Conservation (phyloP, 768 basidiomycete genomes). For the Lactarius deliciosus region DNA sequence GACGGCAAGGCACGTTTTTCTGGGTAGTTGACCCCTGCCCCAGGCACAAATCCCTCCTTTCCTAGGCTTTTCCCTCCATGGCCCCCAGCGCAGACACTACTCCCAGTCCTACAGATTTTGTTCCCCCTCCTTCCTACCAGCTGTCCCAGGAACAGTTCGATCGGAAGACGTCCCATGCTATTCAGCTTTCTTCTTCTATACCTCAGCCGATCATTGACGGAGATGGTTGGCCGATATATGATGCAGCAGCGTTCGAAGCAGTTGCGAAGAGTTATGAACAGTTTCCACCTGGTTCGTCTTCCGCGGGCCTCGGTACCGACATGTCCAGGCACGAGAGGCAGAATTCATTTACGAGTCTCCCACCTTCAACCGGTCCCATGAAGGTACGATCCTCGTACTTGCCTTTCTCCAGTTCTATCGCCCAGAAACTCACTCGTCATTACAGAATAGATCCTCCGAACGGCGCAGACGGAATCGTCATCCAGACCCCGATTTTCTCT, state of each 20-base stretch:
- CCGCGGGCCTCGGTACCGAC: slow-evolving; percentile 6
- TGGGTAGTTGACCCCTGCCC: too few relatives aligned
- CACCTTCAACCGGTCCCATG: slow-evolving; percentile 7
- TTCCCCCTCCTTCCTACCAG: slow-evolving; percentile 28
- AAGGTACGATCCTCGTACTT: slow-evolving; percentile 13
- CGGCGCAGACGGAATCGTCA: slow-evolving; percentile 2
- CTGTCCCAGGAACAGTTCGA: slow-evolving; percentile 23
- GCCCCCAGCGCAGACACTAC: background rate
- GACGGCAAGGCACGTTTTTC: background rate
- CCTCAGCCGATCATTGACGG: slow-evolving; percentile 5
- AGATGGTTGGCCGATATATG: slow-evolving; percentile 25
- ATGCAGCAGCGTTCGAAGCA: slow-evolving; percentile 23
- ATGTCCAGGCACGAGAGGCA: background rate
- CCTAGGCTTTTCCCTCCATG: slow-evolving; percentile 10
- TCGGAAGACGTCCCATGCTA: slow-evolving; percentile 18
- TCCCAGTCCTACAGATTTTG: slow-evolving; percentile 4
- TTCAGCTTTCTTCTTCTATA: slow-evolving; percentile 11
- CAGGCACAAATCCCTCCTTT: background rate
- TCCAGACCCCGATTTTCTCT: slow-evolving; percentile 3
- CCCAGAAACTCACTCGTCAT: background rate
- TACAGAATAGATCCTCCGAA: slow-evolving; percentile 3
- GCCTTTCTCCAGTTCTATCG: background rate
- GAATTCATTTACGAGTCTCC: background rate
- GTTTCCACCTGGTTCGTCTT: slow-evolving; percentile 17
- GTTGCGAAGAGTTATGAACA: slow-evolving; percentile 8